These are phyloP conservation scores for Capsicum baccatum DNA, from an alignment of 257 asterid species.

Conservation along the genomic window DNA sequence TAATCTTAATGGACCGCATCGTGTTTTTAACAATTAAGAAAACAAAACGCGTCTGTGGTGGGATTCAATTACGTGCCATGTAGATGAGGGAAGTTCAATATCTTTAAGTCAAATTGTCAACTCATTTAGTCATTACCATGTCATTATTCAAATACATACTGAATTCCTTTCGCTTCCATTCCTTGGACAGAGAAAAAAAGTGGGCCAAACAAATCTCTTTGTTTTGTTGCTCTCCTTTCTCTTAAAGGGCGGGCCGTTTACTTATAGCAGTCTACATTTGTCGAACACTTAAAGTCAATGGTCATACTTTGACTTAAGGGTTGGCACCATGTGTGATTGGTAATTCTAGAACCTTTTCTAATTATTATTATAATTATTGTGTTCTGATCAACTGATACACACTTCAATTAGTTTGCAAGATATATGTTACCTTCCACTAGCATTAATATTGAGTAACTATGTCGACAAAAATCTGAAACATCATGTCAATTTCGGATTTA, in stretches of 20 bases:
- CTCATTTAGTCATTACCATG: not conserved
- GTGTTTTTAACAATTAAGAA: not conserved
- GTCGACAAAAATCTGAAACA: not conserved
- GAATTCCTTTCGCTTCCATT: not conserved
- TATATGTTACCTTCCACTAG: not conserved
- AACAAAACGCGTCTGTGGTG: not conserved
- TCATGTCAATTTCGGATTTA: not conserved
- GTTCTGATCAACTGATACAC: not conserved
- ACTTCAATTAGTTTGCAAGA: not conserved
- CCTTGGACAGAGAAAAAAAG: not conserved
- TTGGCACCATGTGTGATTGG: not conserved
- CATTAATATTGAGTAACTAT: not conserved
- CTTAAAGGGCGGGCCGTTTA: not conserved
- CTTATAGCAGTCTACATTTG: not conserved
- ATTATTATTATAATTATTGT: not conserved
- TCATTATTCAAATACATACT: not conserved
- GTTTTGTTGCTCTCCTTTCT: not conserved
- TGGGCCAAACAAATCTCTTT: not conserved
- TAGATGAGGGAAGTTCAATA: not conserved
- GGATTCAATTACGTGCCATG: not conserved
- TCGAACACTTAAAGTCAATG: not conserved
- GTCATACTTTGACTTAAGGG: slow-evolving; percentile 1
- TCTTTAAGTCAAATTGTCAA: slow-evolving; percentile 13
- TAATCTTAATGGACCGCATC: too few relatives aligned
- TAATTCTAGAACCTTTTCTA: not conserved